These are phyloP conservation scores for Nitzschia sp. DNA, from an alignment of 108 stramenopile genomes.

Conservation along the genomic window DNA sequence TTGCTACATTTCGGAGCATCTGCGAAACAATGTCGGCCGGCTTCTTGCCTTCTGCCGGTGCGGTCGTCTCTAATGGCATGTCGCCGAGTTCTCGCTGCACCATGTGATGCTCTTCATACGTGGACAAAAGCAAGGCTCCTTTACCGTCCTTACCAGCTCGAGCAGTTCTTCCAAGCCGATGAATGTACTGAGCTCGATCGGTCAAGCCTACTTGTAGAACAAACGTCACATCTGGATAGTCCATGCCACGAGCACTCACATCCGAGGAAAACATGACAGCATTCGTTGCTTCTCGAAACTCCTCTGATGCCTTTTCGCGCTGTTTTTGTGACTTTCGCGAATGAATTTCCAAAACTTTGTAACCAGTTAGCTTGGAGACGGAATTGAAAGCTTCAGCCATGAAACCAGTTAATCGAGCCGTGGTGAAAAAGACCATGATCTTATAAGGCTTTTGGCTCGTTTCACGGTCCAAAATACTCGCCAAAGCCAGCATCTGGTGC, in stretches of 20 bases:
- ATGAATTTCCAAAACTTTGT: constrained; percentile 83
- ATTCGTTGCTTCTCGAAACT: constrained; percentile 54
- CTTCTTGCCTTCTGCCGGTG: constrained; percentile 20
- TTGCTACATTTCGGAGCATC: constrained; percentile 7
- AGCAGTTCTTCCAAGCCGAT: constrained; percentile 92
- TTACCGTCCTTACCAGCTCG: constrained; percentile 74
- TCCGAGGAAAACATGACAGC: constrained; percentile 78
- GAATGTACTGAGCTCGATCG: constrained; percentile 87
- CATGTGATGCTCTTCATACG: constrained; percentile 52
- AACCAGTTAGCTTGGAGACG: constrained; percentile 35
- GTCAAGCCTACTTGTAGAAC: constrained; percentile 82
- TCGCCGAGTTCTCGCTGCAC: constrained; percentile 39
- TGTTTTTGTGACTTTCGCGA: constrained; percentile 79
- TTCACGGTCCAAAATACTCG: constrained; percentile 39
- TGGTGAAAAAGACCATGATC: constrained; percentile 89
- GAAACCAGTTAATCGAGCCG: constrained; percentile 82
- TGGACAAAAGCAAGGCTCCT: constrained; percentile 52
- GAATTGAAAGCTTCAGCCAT: constrained; percentile 78
- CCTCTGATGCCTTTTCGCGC: constrained; percentile 59
- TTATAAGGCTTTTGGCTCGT: constrained; percentile 42
- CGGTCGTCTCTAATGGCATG: constrained; percentile 39
- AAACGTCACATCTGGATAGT: constrained; percentile 52
- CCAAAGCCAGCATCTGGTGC: constrained; percentile 35
- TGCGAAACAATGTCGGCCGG: neutral
- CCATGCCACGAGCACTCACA: constrained; percentile 88